Conservation (phyloP, 2,329 filamentous ascomycete genomes). For the Paecilomyces sp. region DNA sequence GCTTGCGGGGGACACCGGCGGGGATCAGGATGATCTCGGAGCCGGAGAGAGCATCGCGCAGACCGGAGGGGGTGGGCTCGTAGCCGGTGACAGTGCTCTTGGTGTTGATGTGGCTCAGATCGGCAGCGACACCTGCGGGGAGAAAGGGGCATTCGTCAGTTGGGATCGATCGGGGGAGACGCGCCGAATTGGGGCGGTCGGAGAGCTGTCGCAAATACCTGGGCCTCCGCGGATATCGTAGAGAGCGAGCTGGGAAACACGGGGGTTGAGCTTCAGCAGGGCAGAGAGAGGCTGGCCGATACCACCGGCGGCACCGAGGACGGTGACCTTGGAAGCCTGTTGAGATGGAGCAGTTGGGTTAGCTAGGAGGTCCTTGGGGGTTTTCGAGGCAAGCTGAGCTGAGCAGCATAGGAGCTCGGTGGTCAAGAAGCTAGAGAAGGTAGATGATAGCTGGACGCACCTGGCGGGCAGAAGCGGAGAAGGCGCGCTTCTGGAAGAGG, state of each 20-base stretch:
- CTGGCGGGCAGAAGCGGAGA: constrained; percentile 71
- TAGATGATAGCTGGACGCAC: constrained; percentile 42
- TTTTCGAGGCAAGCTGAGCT: not conserved
- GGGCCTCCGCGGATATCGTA: constrained; percentile 96
- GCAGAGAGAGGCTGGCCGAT: constrained; percentile 98
- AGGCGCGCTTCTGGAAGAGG: constrained; percentile 66
- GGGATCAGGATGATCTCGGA: constrained; percentile 95
- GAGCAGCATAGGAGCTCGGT: constrained; percentile 4
- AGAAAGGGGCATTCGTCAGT: constrained; percentile 10
- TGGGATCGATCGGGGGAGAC: not conserved
- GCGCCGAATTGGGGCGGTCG: constrained; percentile 14
- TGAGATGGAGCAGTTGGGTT: not conserved
- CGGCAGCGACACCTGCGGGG: constrained; percentile 80
- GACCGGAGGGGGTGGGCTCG: constrained; percentile 67
- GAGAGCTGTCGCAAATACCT: constrained; percentile 51
- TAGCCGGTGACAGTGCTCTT: constrained; percentile 92
- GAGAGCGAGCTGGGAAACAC: constrained; percentile 86
- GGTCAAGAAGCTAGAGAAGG: too few relatives aligned
- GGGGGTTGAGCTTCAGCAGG: constrained; percentile 96
- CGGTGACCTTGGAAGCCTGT: constrained; percentile 93
- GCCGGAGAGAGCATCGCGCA: constrained; percentile 73
- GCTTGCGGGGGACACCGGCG: constrained; percentile 97
- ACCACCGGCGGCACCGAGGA: constrained; percentile 93
- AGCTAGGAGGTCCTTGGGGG: not conserved
- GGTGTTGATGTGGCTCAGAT: constrained; percentile 98